Conservation (phyloP, 176 grass and related monocot species). For the Alloteropsis semialata region DNA sequence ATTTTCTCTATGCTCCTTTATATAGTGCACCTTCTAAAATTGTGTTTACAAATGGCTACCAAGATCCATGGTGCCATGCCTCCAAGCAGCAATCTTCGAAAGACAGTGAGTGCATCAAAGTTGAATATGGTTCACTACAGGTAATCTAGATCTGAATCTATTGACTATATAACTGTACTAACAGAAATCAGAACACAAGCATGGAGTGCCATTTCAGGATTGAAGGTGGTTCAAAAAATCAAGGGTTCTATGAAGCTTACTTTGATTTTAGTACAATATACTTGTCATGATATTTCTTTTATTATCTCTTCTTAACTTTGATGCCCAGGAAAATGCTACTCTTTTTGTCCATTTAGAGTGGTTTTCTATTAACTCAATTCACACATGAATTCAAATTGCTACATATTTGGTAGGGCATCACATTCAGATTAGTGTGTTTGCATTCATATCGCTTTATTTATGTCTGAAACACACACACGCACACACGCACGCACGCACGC, state of each 20-base stretch:
- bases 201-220: constrained; percentile 75
- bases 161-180: background rate
- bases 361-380: too few relatives aligned
- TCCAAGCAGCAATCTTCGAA: constrained; percentile 82
- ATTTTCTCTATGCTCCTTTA: background rate
- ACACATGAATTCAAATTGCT: too few relatives aligned
- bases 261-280: background rate
- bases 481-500: too few relatives aligned
- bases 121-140: background rate
- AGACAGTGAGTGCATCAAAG: constrained; percentile 50
- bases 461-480: too few relatives aligned
- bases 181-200: background rate
- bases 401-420: too few relatives aligned
- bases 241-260: background rate
- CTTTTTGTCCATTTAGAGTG: background rate
- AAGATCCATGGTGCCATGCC: constrained; percentile 96
- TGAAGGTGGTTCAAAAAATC: constrained; percentile 54
- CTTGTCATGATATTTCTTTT: background rate
- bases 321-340: background rate
- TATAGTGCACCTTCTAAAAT: constrained; percentile 64
- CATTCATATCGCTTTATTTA: too few relatives aligned
- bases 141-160: background rate
- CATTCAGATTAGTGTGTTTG: too few relatives aligned
- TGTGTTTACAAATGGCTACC: constrained; percentile 86
- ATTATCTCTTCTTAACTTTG: background rate